These are phyloP conservation scores for Globisporangium radiosum DNA, from an alignment of 352 stramenopile genomes.

Conservation along the genomic window DNA sequence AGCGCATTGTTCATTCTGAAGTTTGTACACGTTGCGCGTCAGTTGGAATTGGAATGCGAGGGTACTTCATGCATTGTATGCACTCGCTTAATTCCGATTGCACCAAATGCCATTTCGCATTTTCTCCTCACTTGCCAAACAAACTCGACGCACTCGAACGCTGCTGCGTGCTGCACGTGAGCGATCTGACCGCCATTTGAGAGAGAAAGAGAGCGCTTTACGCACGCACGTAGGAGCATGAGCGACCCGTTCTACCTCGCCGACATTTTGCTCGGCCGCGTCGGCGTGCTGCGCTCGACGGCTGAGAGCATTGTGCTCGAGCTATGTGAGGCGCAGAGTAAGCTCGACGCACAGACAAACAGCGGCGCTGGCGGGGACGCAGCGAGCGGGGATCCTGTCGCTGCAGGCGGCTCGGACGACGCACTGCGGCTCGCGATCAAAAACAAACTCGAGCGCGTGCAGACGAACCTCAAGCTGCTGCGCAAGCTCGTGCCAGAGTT, in stretches of 20 bases:
- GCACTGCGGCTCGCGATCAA: constrained; percentile 73
- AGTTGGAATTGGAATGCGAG: not conserved
- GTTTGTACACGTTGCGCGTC: too few relatives aligned
- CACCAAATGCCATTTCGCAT: not conserved
- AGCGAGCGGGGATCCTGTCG: constrained; percentile 6
- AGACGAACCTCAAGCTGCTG: constrained; percentile 83
- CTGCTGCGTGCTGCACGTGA: too few relatives aligned
- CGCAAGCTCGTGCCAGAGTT: constrained; percentile 81
- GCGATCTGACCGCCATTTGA: too few relatives aligned
- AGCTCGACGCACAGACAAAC: constrained; percentile 36
- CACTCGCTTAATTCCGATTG: not conserved
- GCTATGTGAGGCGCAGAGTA: constrained; percentile 62
- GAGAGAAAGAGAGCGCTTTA: too few relatives aligned
- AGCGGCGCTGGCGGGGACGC: not conserved
- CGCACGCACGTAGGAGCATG: constrained; percentile 25
- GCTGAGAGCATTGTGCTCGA: constrained; percentile 84
- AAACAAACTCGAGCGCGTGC: constrained; percentile 79
- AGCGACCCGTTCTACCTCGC: constrained; percentile 85
- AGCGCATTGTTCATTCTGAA: too few relatives aligned
- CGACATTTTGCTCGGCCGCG: constrained; percentile 76
- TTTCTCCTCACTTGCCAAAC: not conserved
- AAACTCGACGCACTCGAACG: not conserved
- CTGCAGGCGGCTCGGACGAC: constrained; percentile 34
- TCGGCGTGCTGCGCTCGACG: constrained; percentile 77
- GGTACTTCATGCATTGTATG: not conserved